Conservation (phyloP, 2,329 filamentous ascomycete genomes). For the Sporothrix protearum region DNA sequence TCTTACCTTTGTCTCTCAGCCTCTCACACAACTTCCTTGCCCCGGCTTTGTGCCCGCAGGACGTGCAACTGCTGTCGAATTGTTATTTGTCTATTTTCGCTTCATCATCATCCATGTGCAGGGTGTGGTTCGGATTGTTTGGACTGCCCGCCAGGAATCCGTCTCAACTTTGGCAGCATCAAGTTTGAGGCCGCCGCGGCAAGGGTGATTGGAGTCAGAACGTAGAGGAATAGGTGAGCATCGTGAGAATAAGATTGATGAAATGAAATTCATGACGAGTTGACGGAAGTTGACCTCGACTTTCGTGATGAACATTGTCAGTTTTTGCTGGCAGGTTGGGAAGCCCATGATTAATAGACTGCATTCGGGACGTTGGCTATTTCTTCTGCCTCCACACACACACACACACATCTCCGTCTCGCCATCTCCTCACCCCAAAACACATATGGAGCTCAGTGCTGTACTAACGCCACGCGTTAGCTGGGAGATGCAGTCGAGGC, state of each 20-base stretch:
- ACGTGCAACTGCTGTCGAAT: not conserved
- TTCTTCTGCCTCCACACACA: not conserved
- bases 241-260: not conserved
- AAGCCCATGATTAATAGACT: not conserved
- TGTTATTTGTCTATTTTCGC: not conserved
- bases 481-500: not conserved
- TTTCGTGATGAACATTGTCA: not conserved
- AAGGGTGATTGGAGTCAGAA: not conserved
- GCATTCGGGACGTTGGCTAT: not conserved
- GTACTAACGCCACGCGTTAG: constrained; percentile 3
- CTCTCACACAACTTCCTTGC: not conserved
- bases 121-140: constrained; percentile 13
- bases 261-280: not conserved
- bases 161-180: constrained; percentile 16
- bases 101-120: not conserved
- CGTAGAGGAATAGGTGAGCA: not conserved
- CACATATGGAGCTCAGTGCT: constrained; percentile 1
- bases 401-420: not conserved
- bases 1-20: not conserved
- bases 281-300: too few relatives aligned
- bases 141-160: constrained; percentile 5
- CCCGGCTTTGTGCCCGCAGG: not conserved
- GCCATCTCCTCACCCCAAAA: not conserved
- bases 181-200: constrained; percentile 13
- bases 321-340: not conserved